phyloP scores from a whole-genome alignment of 2,329 filamentous ascomycete genomes.

The Helminthosporium solani region DNA sequence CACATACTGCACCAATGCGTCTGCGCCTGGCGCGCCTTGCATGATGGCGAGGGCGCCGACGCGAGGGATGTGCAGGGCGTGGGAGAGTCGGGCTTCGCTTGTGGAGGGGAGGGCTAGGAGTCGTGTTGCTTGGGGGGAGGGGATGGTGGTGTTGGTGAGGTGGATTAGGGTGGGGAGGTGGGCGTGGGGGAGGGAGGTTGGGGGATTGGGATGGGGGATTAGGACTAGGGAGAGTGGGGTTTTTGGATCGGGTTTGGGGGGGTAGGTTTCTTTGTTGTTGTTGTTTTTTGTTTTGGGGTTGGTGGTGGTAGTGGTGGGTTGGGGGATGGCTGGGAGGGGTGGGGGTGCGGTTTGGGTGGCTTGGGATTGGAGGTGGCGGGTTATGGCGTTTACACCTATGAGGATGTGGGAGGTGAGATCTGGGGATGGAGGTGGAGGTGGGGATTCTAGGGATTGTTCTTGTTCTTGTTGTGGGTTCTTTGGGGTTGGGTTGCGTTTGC shows the following conservation, averaged over 20 bases:
- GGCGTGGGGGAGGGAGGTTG: constrained; percentile 34
- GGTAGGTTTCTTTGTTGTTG: no score
- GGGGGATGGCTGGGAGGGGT: constrained; percentile 19
- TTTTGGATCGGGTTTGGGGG: no score
- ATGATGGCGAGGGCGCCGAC: constrained; percentile 65
- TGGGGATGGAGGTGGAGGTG: constrained; percentile 46
- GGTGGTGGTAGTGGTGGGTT: constrained; percentile 34
- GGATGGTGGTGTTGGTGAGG: constrained; percentile 17
- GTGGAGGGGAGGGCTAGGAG: constrained; percentile 64
- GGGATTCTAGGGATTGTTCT: background rate
- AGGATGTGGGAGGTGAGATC: constrained; percentile 58
- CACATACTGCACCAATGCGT: constrained; percentile 59
- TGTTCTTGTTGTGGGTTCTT: constrained; percentile 6
- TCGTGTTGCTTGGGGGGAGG: constrained; percentile 27
- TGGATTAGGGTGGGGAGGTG: constrained; percentile 37
- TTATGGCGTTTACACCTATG: constrained; percentile 65
- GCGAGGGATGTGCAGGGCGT: constrained; percentile 60
- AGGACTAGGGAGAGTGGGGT: constrained; percentile 31
- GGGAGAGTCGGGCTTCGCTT: constrained; percentile 59
- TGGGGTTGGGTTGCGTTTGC: constrained; percentile 44
- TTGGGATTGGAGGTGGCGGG: constrained; percentile 56
- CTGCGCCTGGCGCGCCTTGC: constrained; percentile 57
- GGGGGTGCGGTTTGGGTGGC: constrained; percentile 25
- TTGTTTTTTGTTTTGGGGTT: no score
- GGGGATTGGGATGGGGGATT: constrained; percentile 36